Percentiles rank a stretch among this genome's conserved stretches.
Conservation (phyloP, 768 basidiomycete species). For the Rhodotorula diobovata region DNA sequence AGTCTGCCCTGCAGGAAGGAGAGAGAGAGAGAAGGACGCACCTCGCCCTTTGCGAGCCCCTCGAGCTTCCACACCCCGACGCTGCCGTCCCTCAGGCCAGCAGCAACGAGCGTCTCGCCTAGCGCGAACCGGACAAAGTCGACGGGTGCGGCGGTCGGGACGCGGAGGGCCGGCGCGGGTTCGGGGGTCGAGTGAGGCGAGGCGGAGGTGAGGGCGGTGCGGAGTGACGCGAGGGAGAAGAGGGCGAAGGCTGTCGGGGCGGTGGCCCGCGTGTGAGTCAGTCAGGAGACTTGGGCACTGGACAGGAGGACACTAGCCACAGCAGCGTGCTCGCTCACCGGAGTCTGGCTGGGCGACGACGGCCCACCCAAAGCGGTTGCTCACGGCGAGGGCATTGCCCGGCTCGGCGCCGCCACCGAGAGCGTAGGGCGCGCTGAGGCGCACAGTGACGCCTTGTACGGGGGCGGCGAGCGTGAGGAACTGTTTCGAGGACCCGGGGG, state of each 20-base stretch:
- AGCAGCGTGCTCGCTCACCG: too few species aligned
- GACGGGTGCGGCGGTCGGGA: constrained; percentile 4
- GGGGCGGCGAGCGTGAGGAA: constrained; percentile 31
- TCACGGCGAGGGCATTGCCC: constrained; percentile 27
- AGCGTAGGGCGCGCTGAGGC: not conserved
- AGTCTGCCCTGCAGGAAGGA: not conserved
- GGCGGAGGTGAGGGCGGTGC: constrained; percentile 4
- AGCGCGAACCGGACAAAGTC: constrained; percentile 41
- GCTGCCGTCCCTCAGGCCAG: constrained; percentile 28
- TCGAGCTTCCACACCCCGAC: constrained; percentile 34
- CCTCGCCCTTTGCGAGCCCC: constrained; percentile 29
- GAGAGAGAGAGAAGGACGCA: constrained; percentile 1
- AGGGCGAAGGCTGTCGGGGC: constrained; percentile 40
- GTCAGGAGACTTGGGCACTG: too few species aligned
- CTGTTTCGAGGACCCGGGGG: too few species aligned
- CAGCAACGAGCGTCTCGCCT: constrained; percentile 37
- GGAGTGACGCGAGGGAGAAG: constrained; percentile 31
- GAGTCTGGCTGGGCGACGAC: not conserved
- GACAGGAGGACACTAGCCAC: too few species aligned
- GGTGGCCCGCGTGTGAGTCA: not conserved
- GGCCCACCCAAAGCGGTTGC: constrained; percentile 33
- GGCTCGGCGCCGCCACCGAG: not conserved
- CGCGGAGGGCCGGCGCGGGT: not conserved
- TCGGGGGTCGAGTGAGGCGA: constrained; percentile 17
- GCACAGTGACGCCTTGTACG: constrained; percentile 22